Percentiles rank a stretch among this genome's conserved stretches.
phyloP scores from a whole-genome alignment of 352 stramenopile genomes.

The Saprolegnia diclina region DNA sequence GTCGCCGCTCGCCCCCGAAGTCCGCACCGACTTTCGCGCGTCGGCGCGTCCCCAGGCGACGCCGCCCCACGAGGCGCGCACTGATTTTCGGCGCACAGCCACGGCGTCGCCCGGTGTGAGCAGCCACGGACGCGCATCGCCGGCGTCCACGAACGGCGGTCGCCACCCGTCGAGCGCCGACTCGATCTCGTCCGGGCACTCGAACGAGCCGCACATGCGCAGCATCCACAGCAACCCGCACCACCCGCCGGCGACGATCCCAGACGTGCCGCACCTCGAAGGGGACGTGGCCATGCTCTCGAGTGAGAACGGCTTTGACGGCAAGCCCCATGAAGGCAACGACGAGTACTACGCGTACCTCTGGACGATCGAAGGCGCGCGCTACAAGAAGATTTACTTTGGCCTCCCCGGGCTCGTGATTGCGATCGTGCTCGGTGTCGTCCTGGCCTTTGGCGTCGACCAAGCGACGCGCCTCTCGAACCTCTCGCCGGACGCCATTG shows the following conservation, averaged over 20 bases:
- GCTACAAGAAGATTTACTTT: conserved; percentile 26
- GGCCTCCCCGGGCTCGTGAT: conserved; percentile 10
- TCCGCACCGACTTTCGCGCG: not conserved
- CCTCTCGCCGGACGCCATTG: not conserved
- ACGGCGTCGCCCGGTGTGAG: not conserved
- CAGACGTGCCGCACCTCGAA: not conserved
- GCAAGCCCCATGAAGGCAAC: conserved; percentile 7
- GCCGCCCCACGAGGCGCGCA: not conserved
- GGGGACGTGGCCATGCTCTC: conserved; percentile 6
- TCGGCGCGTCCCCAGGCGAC: too few species aligned
- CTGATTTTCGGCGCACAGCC: not conserved
- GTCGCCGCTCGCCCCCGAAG: not conserved
- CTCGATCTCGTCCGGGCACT: not conserved
- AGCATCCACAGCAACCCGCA: not conserved
- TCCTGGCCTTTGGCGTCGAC: conserved; percentile 12
- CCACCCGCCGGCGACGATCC: not conserved
- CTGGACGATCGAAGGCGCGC: conserved; percentile 16
- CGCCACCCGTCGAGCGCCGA: not conserved
- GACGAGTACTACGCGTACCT: conserved; percentile 22
- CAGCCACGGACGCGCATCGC: not conserved
- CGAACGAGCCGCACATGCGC: not conserved
- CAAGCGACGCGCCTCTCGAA: not conserved
- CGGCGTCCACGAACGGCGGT: not conserved
- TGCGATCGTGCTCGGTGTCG: conserved; percentile 1
- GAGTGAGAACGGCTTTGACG: not conserved